Percentiles rank a stretch among this genome's conserved stretches.
Conservation (phyloP, 2,329 filamentous ascomycete genomes). For the Cercospora zeae-maydis region DNA sequence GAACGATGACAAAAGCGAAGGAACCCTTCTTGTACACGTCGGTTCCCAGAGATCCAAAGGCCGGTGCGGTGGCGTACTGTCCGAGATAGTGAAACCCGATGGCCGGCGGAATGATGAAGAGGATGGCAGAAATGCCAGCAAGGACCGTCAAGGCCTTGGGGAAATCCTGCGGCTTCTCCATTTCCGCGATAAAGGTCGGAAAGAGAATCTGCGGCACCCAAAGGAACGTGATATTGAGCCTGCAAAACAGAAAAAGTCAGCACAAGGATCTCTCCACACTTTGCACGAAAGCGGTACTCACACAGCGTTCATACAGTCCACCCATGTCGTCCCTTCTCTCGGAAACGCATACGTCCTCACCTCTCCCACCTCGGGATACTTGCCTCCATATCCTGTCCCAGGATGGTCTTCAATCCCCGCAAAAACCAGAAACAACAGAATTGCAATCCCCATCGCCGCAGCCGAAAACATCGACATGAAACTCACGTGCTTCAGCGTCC, state of each 20-base stretch:
- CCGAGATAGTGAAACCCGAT: conserved; percentile 50
- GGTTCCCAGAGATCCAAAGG: conserved; percentile 47
- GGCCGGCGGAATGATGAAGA: conserved; percentile 50
- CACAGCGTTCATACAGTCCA: conserved; percentile 50
- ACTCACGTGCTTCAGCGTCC: conserved; percentile 48
- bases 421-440: conserved; percentile 51
- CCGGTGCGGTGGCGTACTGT: conserved; percentile 50
- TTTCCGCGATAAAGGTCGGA: conserved; percentile 52
- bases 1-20: conserved; percentile 52
- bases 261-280: neutral
- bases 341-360: conserved; percentile 51
- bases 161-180: conserved; percentile 51
- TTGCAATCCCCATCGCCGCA: conserved; percentile 48
- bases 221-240: conserved; percentile 45
- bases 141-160: conserved; percentile 50
- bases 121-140: conserved; percentile 43
- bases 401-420: conserved; percentile 47
- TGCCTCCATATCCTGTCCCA: conserved; percentile 45
- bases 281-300: neutral
- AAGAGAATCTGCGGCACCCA: conserved; percentile 53
- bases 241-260: neutral
- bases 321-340: conserved; percentile 45
- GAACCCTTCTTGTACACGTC: conserved; percentile 48
- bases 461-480: conserved; percentile 53
- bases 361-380: conserved; percentile 44